Percentiles rank a stretch among this genome's conserved stretches.
Evolutionary conservation across 352 stramenopile species (phyloP).

Genomic region (Phytophthora tentaculata): DNA sequence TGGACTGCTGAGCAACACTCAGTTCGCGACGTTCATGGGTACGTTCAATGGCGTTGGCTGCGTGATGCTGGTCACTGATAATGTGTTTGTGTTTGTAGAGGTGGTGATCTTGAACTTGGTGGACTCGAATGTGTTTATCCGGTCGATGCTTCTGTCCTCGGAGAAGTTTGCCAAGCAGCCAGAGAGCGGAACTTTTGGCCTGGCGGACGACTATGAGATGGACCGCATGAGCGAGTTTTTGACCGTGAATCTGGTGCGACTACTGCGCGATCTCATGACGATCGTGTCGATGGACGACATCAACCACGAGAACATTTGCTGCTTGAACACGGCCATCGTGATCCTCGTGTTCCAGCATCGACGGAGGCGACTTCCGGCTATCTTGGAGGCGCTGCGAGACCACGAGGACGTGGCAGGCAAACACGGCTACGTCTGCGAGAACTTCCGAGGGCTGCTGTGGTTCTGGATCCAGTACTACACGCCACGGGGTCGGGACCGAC

Average conservation of each 20-base stretch:
- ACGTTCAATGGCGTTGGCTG: constrained; percentile 34
- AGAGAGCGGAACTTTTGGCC: constrained; percentile 42
- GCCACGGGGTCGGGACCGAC: constrained; percentile 91
- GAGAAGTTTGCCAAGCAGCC: constrained; percentile 71
- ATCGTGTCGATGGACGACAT: constrained; percentile 95
- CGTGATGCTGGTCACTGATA: too few relatives aligned
- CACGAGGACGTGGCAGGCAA: constrained; percentile 73
- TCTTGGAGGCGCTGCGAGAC: constrained; percentile 73
- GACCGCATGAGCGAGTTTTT: constrained; percentile 90
- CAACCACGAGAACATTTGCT: constrained; percentile 99
- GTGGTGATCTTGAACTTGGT: constrained; percentile 95
- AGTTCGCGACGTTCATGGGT: constrained; percentile 93
- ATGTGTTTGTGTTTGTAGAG: constrained; percentile 45
- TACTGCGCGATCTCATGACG: constrained; percentile 95
- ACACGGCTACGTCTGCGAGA: constrained; percentile 76
- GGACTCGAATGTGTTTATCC: constrained; percentile 97
- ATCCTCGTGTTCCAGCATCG: constrained; percentile 95
- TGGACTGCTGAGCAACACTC: constrained; percentile 80
- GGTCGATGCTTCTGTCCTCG: constrained; percentile 88
- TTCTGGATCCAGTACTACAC: constrained; percentile 98
- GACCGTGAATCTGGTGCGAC: constrained; percentile 82
- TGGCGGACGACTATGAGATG: constrained; percentile 67
- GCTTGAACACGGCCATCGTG: constrained; percentile 96
- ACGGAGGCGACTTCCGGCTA: constrained; percentile 73
- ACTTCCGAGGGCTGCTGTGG: constrained; percentile 94